Evolutionary conservation across 176 grass and related monocot genomes (phyloP), one percentile per base, ranked within the genome.

Genomic region (Pharus latifolius): DNA sequence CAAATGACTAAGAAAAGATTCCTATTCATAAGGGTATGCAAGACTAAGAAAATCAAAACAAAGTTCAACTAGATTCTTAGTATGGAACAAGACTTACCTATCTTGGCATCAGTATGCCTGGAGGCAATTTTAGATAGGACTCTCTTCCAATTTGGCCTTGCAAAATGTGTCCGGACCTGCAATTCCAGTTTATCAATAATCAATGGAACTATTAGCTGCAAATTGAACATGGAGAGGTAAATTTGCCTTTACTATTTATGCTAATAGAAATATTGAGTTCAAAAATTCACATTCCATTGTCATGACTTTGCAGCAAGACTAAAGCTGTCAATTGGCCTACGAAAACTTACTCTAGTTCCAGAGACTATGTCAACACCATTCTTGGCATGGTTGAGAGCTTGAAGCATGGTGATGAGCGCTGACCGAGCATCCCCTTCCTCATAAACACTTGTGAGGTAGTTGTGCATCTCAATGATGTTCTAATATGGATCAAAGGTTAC

Each of bases 401-500:
- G 96, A 67, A 99, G 86, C 96, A 99, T 99, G 30, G 96, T 99
- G 78, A 99, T 99, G 53, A 99, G 96, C 1, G 96, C 87, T 7
- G 96, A 99, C 32, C 96, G 80, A 63, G 96, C 96, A 72, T 99
- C 96, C 5, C 96, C 96, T 88, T 99, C 96, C 68, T 99, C 96
- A 54, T 99, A 99, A 46, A 99, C 96, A 31, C 96, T 99, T 18
- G 96, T 99, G 34, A 99, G 87, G 70, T 99, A 99, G 86, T 99
- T 99, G 63, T 99, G 96, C 96, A 99, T 99, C 87, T 99, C 96
- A 73, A 99, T 99, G 23, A 91, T 88, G 65, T 89, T 89, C 96
- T 99, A 55, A 35, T 49, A 77, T 32, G 63, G 18, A 69, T 55
- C 27, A 49, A 58, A 69, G 13, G n/a, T 30, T 38, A 34, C 29